Percentiles rank a stretch among this genome's conserved stretches.
Conservation (phyloP, 2,329 filamentous ascomycete genomes). For the Aspergillus ustus region DNA sequence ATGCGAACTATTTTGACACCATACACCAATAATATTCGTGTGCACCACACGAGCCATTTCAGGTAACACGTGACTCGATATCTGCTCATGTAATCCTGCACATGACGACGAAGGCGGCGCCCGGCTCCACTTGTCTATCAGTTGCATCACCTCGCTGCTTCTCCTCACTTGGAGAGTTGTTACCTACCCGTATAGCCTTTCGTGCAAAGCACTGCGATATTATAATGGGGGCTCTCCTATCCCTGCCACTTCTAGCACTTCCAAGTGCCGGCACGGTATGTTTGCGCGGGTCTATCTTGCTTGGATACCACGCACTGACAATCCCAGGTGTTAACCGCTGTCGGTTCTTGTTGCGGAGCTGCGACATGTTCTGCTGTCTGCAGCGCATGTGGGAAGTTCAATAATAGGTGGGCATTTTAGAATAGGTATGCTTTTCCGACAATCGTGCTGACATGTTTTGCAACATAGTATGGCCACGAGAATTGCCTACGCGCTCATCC, state of each 20-base stretch:
- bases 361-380: conserved; percentile 96
- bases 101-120: conserved; percentile 27
- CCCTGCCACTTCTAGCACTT: conserved; percentile 84
- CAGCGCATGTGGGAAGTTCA: conserved; percentile 93
- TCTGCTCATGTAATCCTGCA: conserved; percentile 11
- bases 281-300: conserved; percentile 26
- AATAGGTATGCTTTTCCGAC: background rate
- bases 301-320: conserved; percentile 21
- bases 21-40: background rate
- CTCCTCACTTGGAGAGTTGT: conserved; percentile 18
- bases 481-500: conserved; percentile 92
- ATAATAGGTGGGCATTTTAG: conserved; percentile 72
- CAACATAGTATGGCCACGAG: conserved; percentile 82
- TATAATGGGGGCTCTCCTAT: conserved; percentile 87
- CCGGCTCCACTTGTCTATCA: background rate
- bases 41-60: no score
- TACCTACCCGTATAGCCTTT: background rate
- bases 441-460: conserved; percentile 11
- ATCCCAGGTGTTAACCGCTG: conserved; percentile 72
- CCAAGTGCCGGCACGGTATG: conserved; percentile 85
- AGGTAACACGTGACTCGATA: background rate
- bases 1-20: background rate
- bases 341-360: conserved; percentile 91
- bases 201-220: background rate
- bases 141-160: conserved; percentile 17